Percentiles rank a stretch among this genome's conserved stretches.
Evolutionary conservation across 2,329 filamentous ascomycete species (phyloP).

Genomic region (Rosellinia necatrix): DNA sequence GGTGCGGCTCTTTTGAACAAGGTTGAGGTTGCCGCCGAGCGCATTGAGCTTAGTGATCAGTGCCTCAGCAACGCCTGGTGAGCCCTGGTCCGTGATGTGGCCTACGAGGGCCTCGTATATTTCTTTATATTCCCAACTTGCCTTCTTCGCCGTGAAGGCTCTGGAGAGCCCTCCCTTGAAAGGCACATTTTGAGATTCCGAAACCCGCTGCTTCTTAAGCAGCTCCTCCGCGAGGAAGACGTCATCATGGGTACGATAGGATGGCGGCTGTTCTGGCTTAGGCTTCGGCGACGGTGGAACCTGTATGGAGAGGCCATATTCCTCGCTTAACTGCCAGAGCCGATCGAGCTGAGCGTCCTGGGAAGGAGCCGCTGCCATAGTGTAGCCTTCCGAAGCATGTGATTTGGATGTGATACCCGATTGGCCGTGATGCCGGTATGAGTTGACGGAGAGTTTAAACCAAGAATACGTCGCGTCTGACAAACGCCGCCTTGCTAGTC

Average conservation of each 20-base stretch:
- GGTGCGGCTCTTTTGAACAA: constrained; percentile 53
- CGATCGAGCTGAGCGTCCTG: constrained; percentile 50
- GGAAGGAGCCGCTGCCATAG: constrained; percentile 33
- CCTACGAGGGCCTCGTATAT: constrained; percentile 56
- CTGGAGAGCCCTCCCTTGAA: constrained; percentile 49
- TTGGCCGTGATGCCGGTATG: background rate
- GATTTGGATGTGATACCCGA: background rate
- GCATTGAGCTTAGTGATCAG: constrained; percentile 55
- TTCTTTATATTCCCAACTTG: constrained; percentile 57
- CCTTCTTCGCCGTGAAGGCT: constrained; percentile 54
- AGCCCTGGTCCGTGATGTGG: constrained; percentile 54
- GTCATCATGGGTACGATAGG: constrained; percentile 53
- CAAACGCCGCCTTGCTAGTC: background rate
- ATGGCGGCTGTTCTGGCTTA: constrained; percentile 49
- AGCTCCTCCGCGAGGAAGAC: constrained; percentile 59
- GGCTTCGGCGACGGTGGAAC: constrained; percentile 45
- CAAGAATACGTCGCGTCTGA: background rate
- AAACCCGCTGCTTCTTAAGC: constrained; percentile 51
- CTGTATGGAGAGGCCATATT: constrained; percentile 54
- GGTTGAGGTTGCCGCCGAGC: constrained; percentile 57
- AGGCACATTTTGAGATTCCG: constrained; percentile 41
- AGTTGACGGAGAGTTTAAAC: background rate
- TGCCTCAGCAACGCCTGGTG: constrained; percentile 60
- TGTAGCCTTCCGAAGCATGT: constrained; percentile 16
- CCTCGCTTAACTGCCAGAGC: constrained; percentile 54